A percentile compares a stretch with the other conserved stretches of the same genome.
Evolutionary conservation across 371 early-diverging fungal genomes (phyloP).

Genomic region (Mucor mucedo): DNA sequence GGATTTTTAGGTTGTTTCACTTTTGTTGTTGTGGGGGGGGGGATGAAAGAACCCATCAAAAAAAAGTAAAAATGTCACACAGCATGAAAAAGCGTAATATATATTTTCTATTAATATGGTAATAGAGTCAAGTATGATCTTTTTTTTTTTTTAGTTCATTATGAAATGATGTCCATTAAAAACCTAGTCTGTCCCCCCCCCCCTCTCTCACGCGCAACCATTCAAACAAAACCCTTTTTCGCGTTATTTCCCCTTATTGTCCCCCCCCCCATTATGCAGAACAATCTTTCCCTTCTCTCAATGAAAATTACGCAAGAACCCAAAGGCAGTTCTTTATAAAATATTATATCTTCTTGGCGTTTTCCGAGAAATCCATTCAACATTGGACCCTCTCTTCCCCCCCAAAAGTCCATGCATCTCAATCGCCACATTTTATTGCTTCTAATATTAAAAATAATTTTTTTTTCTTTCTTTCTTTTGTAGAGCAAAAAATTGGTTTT

Average conservation of each 20-base stretch:
- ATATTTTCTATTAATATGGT: neutral
- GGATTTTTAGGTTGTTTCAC: neutral
- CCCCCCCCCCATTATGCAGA: slow-evolving; percentile 1
- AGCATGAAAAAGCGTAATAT: neutral
- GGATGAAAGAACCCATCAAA: neutral
- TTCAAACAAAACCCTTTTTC: neutral
- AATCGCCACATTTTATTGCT: neutral
- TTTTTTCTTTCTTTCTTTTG: neutral
- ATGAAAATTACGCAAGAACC: slow-evolving; percentile 2
- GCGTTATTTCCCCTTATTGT: neutral
- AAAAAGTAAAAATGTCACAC: neutral
- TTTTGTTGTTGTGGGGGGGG: neutral
- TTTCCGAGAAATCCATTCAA: slow-evolving; percentile 27
- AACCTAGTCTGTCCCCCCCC: neutral
- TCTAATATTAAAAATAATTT: neutral
- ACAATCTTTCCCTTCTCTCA: neutral
- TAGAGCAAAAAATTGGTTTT: too few relatives aligned
- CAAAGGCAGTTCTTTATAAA: slow-evolving; percentile 29
- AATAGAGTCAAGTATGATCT: neutral
- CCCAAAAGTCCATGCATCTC: neutral
- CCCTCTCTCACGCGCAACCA: too few relatives aligned
- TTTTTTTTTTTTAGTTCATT: neutral
- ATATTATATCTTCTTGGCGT: slow-evolving; percentile 26
- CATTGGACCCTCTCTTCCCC: neutral
- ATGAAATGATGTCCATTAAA: neutral